Evolutionary conservation across 257 asterid species (phyloP).

Genomic region (Verbena officinalis): DNA sequence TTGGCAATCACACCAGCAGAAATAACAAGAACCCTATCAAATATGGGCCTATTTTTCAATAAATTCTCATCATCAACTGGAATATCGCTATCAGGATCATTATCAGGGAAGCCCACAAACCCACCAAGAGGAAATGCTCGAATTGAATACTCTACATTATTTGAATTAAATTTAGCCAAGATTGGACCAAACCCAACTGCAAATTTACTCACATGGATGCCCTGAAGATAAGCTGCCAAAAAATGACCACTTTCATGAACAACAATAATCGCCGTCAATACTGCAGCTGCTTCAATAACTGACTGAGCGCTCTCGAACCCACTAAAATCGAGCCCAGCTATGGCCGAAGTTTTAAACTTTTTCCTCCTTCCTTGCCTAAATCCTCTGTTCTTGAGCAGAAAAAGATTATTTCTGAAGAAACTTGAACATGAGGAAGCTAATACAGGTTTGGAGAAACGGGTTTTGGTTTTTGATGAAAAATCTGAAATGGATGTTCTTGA

Average conservation of each 20-base stretch:
- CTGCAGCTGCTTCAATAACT: slow-evolving; percentile 78
- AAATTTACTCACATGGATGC: slow-evolving; percentile 95
- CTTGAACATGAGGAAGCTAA: slow-evolving; percentile 36
- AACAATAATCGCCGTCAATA: slow-evolving; percentile 77
- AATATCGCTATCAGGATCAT: slow-evolving; percentile 93
- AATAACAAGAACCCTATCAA: slow-evolving; percentile 84
- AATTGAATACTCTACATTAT: slow-evolving; percentile 88
- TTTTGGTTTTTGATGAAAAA: slow-evolving; percentile 36
- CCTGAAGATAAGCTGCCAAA: slow-evolving; percentile 90
- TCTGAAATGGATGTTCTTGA: slow-evolving; percentile 53
- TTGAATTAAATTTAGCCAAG: slow-evolving; percentile 77
- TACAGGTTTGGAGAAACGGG: slow-evolving; percentile 42
- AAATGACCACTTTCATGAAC: slow-evolving; percentile 97
- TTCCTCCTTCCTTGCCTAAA: slow-evolving; percentile 39
- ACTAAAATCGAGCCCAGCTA: slow-evolving; percentile 66
- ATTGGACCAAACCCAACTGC: slow-evolving; percentile 98
- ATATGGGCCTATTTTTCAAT: slow-evolving; percentile 80
- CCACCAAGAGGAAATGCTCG: slow-evolving; percentile 98
- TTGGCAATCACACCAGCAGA: slow-evolving; percentile 98
- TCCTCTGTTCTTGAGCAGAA: slow-evolving; percentile 30
- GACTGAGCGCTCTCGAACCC: slow-evolving; percentile 77
- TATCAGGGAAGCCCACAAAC: slow-evolving; percentile 96
- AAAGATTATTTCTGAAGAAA: slow-evolving; percentile 39
- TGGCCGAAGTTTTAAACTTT: slow-evolving; percentile 47
- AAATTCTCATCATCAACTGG: slow-evolving; percentile 85